Conservation (phyloP, 2,329 filamentous ascomycete species). For the Annulohypoxylon truncatum region DNA sequence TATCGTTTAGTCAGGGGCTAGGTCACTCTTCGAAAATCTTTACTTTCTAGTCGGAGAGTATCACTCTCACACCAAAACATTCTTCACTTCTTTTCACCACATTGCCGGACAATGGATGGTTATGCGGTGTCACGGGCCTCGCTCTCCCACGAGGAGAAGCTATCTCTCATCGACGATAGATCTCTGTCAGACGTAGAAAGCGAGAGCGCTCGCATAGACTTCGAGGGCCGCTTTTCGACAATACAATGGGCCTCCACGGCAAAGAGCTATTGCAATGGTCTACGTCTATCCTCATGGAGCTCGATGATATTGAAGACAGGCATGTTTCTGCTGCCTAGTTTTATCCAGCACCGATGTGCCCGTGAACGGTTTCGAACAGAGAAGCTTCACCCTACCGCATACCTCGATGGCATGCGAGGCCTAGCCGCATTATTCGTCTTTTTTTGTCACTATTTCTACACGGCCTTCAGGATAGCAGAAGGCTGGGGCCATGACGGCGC, state of each 20-base stretch:
- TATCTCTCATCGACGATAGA: constrained; percentile 59
- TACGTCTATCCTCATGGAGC: constrained; percentile 53
- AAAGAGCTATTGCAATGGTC: constrained; percentile 45
- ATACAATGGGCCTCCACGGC: constrained; percentile 51
- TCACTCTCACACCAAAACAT: constrained; percentile 14
- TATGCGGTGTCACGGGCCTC: constrained; percentile 52
- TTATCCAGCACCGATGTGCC: constrained; percentile 59
- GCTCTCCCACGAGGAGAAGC: constrained; percentile 58
- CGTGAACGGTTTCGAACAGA: constrained; percentile 56
- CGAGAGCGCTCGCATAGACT: constrained; percentile 54
- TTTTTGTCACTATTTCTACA: constrained; percentile 68
- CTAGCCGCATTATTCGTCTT: constrained; percentile 67
- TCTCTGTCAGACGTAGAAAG: constrained; percentile 59
- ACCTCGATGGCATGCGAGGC: constrained; percentile 69
- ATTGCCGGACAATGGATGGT: constrained; percentile 56
- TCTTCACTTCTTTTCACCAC: constrained; percentile 35
- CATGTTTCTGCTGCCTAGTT: constrained; percentile 65
- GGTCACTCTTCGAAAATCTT: constrained; percentile 25
- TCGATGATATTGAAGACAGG: constrained; percentile 53
- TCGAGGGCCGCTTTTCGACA: constrained; percentile 51
- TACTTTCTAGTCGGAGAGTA: constrained; percentile 22
- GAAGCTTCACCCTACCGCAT: constrained; percentile 63
- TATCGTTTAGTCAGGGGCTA: constrained; percentile 24
- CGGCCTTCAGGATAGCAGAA: constrained; percentile 63
- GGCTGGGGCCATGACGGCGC: constrained; percentile 59